Base-by-base conservation (phyloP, 345 rosid genomes). In the Corchorus capsularis region DNA sequence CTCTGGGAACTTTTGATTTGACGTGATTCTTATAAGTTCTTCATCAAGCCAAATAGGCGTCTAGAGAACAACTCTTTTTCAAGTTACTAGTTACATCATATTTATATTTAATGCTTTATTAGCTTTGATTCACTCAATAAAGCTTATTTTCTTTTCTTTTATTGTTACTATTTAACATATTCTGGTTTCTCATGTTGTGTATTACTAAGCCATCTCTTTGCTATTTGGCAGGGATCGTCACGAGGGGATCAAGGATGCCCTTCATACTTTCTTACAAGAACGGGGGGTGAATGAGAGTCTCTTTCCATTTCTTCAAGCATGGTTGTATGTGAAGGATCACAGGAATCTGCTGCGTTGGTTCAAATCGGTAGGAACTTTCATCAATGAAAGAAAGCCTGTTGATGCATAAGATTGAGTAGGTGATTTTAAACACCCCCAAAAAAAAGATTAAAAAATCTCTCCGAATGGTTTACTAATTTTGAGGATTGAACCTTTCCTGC, bases 321-420 rank as follows among this genome's bases (percentile, higher is more conserved):
- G 97, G 96, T 84, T 96, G 8, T 96, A 93, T 62, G 96, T 93
- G 41, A 96, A 93, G 86, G 97, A 92, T 61, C 95, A 91, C 69
- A 83, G 92, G 37, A 88, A 85, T 76, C 83, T 96, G 70, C 57
- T 91, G 82, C 89, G 88, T 5, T 96, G 93, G 92, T 96, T 93
- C 79, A 89, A 89, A 82, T 78, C 89, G n/a, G 93, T 92, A 75
- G 99, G 94, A 78, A 62, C 75, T 22, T 89, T 83, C 78, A 78
- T 96, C 37, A 87, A 69, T 45, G 90, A 86, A 75, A 84, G 79
- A 4, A 79, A 79, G 54, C 15, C 54, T 41, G 45, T 4, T 22
- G 53, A 32, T 43, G 56, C 45, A 47, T 45, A 73, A 8, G 14
- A 15, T 9, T 63, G 54, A 59, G 49, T 4, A 43, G 49, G 45